These are phyloP conservation scores for Lactarius pseudohatsudake DNA, from an alignment of 768 basidiomycete species.

Conservation along the genomic window DNA sequence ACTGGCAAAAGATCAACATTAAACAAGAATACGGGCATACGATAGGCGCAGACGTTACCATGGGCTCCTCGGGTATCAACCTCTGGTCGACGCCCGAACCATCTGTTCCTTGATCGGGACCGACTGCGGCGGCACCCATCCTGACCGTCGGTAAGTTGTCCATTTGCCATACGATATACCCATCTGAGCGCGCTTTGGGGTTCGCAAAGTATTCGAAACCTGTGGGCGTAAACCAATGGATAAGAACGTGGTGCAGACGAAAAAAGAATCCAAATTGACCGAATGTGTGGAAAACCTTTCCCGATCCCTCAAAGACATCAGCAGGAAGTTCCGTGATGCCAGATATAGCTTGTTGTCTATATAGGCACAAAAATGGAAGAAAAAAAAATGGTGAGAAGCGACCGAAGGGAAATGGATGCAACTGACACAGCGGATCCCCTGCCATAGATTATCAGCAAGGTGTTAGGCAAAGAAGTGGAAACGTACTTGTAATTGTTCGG, in stretches of 20 bases:
- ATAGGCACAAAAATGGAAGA: background rate
- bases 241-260: background rate
- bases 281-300: slow-evolving; percentile 49
- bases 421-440: slow-evolving; percentile 52
- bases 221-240: slow-evolving; percentile 26
- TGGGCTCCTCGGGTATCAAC: slow-evolving; percentile 56
- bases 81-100: slow-evolving; percentile 59
- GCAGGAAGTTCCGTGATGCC: slow-evolving; percentile 47
- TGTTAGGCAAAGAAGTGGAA: background rate
- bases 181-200: slow-evolving; percentile 50
- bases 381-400: background rate
- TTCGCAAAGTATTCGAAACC: slow-evolving; percentile 79
- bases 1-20: slow-evolving; percentile 31
- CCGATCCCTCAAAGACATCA: slow-evolving; percentile 59
- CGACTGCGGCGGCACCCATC: slow-evolving; percentile 56
- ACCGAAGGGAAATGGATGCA: background rate
- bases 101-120: slow-evolving; percentile 42
- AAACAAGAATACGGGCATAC: background rate
- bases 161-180: slow-evolving; percentile 76
- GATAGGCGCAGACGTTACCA: slow-evolving; percentile 32
- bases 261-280: slow-evolving; percentile 35
- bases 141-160: slow-evolving; percentile 51
- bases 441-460: slow-evolving; percentile 17
- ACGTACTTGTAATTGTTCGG: slow-evolving; percentile 41
- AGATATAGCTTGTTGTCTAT: slow-evolving; percentile 50